Percentiles rank a stretch among this genome's conserved stretches.
Conservation (phyloP, 179 eudicot genomes). For the Heliamphora pulchella region DNA sequence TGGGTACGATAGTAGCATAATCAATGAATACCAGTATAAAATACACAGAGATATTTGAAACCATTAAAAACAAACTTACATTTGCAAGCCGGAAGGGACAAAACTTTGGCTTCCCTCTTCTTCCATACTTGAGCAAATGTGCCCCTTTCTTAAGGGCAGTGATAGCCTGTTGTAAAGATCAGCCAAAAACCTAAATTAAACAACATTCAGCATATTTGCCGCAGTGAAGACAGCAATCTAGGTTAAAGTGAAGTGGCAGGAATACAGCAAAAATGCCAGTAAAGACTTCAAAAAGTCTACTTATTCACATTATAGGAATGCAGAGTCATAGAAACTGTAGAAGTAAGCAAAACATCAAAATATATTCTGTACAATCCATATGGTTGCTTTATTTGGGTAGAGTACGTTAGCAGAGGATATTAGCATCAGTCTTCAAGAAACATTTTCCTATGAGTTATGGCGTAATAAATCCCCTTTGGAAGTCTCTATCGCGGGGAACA, state of each 20-base stretch:
- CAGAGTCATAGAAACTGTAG: not conserved
- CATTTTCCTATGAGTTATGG: not conserved
- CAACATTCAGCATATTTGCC: slow-evolving; percentile 11
- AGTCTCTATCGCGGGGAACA: not conserved
- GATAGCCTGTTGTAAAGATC: slow-evolving; percentile 64
- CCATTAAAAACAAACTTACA: slow-evolving; percentile 39
- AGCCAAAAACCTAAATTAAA: slow-evolving; percentile 19
- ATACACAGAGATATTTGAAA: not conserved
- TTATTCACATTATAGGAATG: not conserved
- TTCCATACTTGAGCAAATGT: slow-evolving; percentile 82
- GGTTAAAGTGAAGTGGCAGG: not conserved
- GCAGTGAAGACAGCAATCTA: not conserved
- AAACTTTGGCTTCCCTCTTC: slow-evolving; percentile 96
- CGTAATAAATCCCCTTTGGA: not conserved
- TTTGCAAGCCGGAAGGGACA: slow-evolving; percentile 93
- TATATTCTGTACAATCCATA: not conserved
- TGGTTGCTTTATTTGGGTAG: not conserved
- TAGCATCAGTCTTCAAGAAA: not conserved
- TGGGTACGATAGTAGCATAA: not conserved
- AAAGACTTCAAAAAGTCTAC: not conserved
- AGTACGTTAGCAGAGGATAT: not conserved
- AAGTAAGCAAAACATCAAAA: not conserved
- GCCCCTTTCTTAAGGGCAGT: slow-evolving; percentile 98
- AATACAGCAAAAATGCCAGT: not conserved
- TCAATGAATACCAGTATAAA: slow-evolving; percentile 3